Conservation (phyloP, 495 filamentous ascomycete genomes). For the Xylaria venustula region DNA sequence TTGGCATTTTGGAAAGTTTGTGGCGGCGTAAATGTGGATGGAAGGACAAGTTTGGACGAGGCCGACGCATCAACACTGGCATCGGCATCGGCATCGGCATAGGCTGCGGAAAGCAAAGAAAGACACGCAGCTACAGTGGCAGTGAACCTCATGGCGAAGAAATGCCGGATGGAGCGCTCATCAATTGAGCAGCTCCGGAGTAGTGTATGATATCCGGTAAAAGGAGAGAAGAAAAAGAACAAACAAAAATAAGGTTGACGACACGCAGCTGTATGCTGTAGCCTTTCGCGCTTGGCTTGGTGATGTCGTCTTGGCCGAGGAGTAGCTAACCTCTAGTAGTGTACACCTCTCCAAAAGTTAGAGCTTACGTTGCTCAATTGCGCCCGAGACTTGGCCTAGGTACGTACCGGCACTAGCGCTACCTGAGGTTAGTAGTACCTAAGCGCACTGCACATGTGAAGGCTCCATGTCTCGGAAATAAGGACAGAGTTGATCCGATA, state of each 20-base stretch:
- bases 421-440: background rate
- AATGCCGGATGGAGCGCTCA: constrained; percentile 33
- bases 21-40: constrained; percentile 76
- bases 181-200: constrained; percentile 34
- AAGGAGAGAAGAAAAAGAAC: background rate
- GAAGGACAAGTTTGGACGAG: constrained; percentile 48
- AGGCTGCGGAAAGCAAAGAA: constrained; percentile 43
- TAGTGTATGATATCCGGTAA: constrained; percentile 6
- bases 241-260: background rate
- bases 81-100: constrained; percentile 36
- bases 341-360: constrained; percentile 32
- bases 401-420: background rate
- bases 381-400: background rate
- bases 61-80: constrained; percentile 33
- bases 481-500: background rate
- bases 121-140: constrained; percentile 49
- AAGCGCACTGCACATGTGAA: background rate
- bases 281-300: constrained; percentile 2
- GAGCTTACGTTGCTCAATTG: constrained; percentile 35
- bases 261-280: background rate
- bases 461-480: background rate
- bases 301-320: constrained; percentile 10
- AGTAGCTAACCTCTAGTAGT: constrained; percentile 14
- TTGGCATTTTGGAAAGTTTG: constrained; percentile 91
- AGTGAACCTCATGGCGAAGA: constrained; percentile 54